Evolutionary conservation across 306 rosid genomes (phyloP).

Genomic region (Quercus berberidifolia): DNA sequence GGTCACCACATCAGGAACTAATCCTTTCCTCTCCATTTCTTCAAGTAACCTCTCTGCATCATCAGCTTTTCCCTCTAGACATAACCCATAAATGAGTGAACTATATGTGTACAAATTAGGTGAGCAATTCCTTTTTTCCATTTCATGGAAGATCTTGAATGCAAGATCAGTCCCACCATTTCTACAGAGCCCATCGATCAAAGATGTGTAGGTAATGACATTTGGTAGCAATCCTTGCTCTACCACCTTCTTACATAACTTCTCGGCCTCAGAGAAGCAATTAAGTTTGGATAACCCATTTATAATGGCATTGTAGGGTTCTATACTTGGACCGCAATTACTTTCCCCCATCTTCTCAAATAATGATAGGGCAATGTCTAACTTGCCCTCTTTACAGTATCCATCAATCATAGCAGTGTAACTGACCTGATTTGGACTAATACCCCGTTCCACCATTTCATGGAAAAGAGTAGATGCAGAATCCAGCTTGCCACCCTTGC

Average conservation of each 20-base stretch:
- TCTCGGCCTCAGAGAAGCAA: constrained; percentile 26
- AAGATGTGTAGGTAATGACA: constrained; percentile 38
- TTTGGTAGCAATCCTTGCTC: constrained; percentile 32
- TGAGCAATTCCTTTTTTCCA: constrained; percentile 31
- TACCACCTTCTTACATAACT: constrained; percentile 23
- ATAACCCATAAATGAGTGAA: constrained; percentile 40
- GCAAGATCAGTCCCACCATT: constrained; percentile 35
- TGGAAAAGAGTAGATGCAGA: constrained; percentile 19
- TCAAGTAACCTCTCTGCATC: constrained; percentile 38
- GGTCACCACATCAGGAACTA: constrained; percentile 41
- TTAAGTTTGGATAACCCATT: constrained; percentile 32
- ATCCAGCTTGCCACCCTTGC: constrained; percentile 20
- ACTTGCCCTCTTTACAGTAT: constrained; percentile 21
- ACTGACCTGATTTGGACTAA: constrained; percentile 31
- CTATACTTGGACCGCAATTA: constrained; percentile 26
- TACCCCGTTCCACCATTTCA: constrained; percentile 37
- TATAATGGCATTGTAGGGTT: constrained; percentile 41
- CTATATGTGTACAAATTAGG: constrained; percentile 42
- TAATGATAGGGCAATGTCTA: constrained; percentile 29
- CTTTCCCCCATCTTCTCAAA: constrained; percentile 34
- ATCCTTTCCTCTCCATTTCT: constrained; percentile 34
- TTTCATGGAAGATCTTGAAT: constrained; percentile 33
- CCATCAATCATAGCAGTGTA: constrained; percentile 42
- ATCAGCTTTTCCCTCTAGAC: constrained; percentile 37
- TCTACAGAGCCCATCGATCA: constrained; percentile 40